A percentile compares a stretch with the other conserved stretches of the same genome.
phyloP scores from a whole-genome alignment of 345 rosid species.

The Arabis alpina region DNA sequence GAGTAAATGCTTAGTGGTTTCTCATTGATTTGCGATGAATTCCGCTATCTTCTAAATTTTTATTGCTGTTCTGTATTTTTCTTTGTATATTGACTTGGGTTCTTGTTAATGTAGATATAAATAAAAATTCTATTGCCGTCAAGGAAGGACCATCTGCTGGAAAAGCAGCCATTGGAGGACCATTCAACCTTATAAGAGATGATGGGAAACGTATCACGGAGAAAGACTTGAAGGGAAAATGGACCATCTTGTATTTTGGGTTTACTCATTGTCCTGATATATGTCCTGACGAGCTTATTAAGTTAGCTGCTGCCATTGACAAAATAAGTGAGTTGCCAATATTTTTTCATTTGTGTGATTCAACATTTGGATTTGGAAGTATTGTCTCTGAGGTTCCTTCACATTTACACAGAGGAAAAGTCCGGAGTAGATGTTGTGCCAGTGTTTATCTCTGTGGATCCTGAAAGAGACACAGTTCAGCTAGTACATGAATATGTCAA shows the following conservation, averaged over 20 bases:
- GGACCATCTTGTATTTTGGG: constrained; percentile 92
- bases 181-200: constrained; percentile 81
- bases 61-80: neutral
- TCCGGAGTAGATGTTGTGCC: constrained; percentile 75
- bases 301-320: constrained; percentile 82
- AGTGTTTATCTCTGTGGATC: constrained; percentile 91
- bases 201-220: constrained; percentile 84
- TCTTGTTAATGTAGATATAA: constrained; percentile 61
- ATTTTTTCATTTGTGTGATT: constrained; percentile 9
- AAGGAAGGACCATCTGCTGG: constrained; percentile 96
- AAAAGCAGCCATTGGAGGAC: constrained; percentile 95
- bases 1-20: constrained; percentile 14
- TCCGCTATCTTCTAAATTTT: neutral
- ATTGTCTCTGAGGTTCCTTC: constrained; percentile 4
- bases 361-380: neutral
- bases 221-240: constrained; percentile 81
- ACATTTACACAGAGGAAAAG: constrained; percentile 64
- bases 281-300: constrained; percentile 92
- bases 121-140: constrained; percentile 65
- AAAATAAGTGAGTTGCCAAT: constrained; percentile 75
- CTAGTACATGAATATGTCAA: constrained; percentile 92
- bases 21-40: neutral
- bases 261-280: constrained; percentile 99
- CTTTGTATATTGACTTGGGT: constrained; percentile 26
- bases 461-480: constrained; percentile 92